These are phyloP conservation scores for Floccularia luteovirens DNA, from an alignment of 768 basidiomycete genomes.

Conservation along the genomic window DNA sequence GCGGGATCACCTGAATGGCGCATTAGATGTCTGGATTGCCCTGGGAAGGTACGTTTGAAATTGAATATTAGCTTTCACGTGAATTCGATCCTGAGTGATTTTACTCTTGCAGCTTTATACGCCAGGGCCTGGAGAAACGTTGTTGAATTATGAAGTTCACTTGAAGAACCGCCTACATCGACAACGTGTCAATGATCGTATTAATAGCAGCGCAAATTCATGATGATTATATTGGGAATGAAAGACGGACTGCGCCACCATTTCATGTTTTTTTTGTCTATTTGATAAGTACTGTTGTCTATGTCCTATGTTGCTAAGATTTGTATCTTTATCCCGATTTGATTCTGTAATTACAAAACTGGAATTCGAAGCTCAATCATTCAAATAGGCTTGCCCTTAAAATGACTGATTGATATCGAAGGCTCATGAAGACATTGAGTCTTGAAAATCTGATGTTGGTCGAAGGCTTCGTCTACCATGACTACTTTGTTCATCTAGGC, in stretches of 20 bases:
- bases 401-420: too few relatives aligned
- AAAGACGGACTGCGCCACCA: conserved; percentile 3
- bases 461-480: too few relatives aligned
- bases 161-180: conserved; percentile 81
- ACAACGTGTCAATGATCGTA: conserved; percentile 59
- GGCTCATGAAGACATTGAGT: too few relatives aligned
- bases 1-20: conserved; percentile 75
- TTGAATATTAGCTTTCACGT: not conserved
- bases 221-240: conserved; percentile 11
- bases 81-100: conserved; percentile 7
- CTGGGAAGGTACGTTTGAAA: conserved; percentile 80
- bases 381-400: too few relatives aligned
- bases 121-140: conserved; percentile 79
- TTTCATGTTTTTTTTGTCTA: not conserved
- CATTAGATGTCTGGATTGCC: conserved; percentile 86
- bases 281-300: not conserved
- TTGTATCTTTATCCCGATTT: not conserved
- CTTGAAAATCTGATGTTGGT: too few relatives aligned
- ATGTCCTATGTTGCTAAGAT: not conserved
- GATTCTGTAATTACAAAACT: not conserved
- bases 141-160: conserved; percentile 91
- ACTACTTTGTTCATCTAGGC: too few relatives aligned
- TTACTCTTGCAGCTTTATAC: conserved; percentile 63
- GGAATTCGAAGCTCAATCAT: too few relatives aligned
- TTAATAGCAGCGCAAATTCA: conserved; percentile 14